A percentile compares a stretch with the other conserved stretches of the same genome.
Conservation (phyloP, 73 alveolate genomes). For the Paramecium sonneborni region DNA sequence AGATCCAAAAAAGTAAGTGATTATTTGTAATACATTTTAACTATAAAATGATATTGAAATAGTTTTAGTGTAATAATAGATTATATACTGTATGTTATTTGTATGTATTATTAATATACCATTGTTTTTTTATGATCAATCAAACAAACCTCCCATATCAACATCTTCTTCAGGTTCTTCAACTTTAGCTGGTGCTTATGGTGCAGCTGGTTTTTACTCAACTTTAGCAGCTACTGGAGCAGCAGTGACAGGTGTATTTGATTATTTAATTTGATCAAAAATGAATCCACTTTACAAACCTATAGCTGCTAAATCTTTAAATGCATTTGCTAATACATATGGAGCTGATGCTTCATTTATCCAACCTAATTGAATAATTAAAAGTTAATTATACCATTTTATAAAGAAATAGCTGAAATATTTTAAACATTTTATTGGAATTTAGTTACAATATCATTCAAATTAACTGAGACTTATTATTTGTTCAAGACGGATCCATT, state of each 20-base stretch:
- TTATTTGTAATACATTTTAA: too few species aligned
- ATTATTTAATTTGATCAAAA: constrained; percentile 82
- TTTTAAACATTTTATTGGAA: constrained; percentile 81
- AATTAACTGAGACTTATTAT: constrained; percentile 94
- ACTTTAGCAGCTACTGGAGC: constrained; percentile 70
- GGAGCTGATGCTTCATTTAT: constrained; percentile 97
- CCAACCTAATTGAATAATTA: constrained; percentile 63
- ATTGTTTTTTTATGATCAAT: constrained; percentile 65
- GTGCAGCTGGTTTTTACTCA: constrained; percentile 62
- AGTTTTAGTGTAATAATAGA: background rate
- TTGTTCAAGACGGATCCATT: constrained; percentile 96
- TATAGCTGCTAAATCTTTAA: constrained; percentile 97
- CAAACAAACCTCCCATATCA: constrained; percentile 95
- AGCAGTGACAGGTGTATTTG: constrained; percentile 69
- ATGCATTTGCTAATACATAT: constrained; percentile 94
- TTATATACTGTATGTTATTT: background rate
- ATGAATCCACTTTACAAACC: constrained; percentile 90
- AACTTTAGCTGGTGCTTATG: constrained; percentile 63
- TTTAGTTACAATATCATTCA: constrained; percentile 79
- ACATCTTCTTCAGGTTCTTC: constrained; percentile 96
- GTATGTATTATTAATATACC: constrained; percentile 20
- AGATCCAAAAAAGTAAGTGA: too few species aligned
- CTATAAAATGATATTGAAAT: too few species aligned
- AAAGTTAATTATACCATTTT: constrained; percentile 65
- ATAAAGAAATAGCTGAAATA: constrained; percentile 91